phyloP scores from a whole-genome alignment of 495 filamentous ascomycete genomes.

The Thermochaetoides thermophila region DNA sequence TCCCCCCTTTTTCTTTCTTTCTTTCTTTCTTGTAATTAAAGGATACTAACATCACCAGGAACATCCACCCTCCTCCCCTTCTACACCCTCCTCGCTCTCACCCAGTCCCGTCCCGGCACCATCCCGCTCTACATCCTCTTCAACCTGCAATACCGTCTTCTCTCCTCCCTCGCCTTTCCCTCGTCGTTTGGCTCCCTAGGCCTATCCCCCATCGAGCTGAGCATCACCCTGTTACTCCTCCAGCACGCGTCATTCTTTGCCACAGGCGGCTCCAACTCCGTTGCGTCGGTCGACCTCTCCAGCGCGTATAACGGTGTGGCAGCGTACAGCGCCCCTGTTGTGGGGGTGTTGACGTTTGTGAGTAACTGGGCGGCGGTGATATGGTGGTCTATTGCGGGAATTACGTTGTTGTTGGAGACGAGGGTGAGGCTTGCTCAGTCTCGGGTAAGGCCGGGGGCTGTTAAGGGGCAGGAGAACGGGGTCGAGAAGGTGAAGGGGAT shows the following conservation, averaged over 20 bases:
- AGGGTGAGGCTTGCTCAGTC: too few species aligned
- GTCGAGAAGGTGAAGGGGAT: not conserved
- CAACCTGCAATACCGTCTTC: slow-evolving; percentile 38
- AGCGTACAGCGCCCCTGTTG: slow-evolving; percentile 49
- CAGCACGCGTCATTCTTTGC: slow-evolving; percentile 77
- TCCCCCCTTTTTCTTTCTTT: not conserved
- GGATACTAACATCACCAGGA: slow-evolving; percentile 11
- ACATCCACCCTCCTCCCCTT: slow-evolving; percentile 45
- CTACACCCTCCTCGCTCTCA: slow-evolving; percentile 65
- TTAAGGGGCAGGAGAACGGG: slow-evolving; percentile 5
- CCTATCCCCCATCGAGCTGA: slow-evolving; percentile 40
- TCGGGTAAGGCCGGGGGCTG: slow-evolving; percentile 1
- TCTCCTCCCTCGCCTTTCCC: slow-evolving; percentile 18
- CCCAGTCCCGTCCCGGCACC: slow-evolving; percentile 70
- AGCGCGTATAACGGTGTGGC: slow-evolving; percentile 72
- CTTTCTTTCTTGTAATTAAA: not conserved
- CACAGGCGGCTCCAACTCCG: slow-evolving; percentile 81
- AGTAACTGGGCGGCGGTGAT: slow-evolving; percentile 87
- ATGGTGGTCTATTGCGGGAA: slow-evolving; percentile 60
- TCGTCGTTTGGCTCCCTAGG: not conserved
- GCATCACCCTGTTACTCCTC: slow-evolving; percentile 47
- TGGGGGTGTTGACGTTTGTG: slow-evolving; percentile 68
- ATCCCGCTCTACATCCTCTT: slow-evolving; percentile 72
- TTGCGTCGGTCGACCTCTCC: slow-evolving; percentile 74
- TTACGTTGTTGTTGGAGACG: slow-evolving; percentile 34